Conservation (phyloP, 1,284 basidiomycete species). For the Ceratobasidium sp. region DNA sequence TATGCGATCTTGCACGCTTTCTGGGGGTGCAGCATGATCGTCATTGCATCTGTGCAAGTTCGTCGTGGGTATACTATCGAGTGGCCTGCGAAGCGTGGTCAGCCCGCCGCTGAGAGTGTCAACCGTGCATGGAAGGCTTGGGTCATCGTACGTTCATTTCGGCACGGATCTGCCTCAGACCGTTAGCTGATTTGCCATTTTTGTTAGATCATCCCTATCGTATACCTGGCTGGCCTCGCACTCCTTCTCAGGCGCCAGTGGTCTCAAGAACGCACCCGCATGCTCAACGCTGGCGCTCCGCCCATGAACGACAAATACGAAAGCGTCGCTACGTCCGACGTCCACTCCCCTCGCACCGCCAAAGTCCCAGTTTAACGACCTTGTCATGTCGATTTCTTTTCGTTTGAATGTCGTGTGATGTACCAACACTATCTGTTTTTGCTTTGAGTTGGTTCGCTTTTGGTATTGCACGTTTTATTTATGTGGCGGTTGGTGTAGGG, state of each 20-base stretch:
- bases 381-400: not conserved
- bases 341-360: not conserved
- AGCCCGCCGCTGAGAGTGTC: constrained; percentile 19
- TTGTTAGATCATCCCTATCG: constrained; percentile 32
- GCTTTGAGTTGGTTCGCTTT: not conserved
- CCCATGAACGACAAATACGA: constrained; percentile 26
- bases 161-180: not conserved
- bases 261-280: constrained; percentile 36
- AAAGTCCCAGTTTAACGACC: not conserved
- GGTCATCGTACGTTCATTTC: constrained; percentile 27
- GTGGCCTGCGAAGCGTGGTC: constrained; percentile 35
- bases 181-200: not conserved
- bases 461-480: not conserved
- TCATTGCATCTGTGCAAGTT: constrained; percentile 38
- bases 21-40: constrained; percentile 32
- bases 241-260: constrained; percentile 29
- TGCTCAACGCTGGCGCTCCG: constrained; percentile 1
- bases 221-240: constrained; percentile 27
- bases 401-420: not conserved
- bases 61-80: constrained; percentile 36
- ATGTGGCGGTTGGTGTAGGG: too few relatives aligned
- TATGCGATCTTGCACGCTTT: constrained; percentile 36
- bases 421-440: constrained; percentile 1
- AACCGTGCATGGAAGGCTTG: constrained; percentile 39
- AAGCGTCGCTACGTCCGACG: constrained; percentile 7